phyloP scores from a whole-genome alignment of 208 protist species.

The Acanthamoeba royreba region DNA sequence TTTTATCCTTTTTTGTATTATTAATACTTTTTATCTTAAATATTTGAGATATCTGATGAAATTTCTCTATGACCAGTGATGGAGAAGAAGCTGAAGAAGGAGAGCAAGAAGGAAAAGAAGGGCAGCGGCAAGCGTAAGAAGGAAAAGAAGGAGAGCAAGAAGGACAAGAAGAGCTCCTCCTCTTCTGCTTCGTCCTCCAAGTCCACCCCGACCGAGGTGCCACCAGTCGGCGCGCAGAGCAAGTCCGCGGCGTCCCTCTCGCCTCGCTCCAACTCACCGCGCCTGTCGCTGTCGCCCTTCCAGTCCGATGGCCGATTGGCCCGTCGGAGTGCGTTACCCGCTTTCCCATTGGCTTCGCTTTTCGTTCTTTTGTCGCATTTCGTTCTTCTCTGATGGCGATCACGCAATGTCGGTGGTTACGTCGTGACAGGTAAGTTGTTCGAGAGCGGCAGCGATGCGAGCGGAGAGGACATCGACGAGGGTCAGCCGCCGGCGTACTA shows the following conservation, averaged over 20 bases:
- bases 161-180: not conserved
- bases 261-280: not conserved
- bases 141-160: not conserved
- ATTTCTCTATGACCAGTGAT: not conserved
- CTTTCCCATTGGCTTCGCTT: not conserved
- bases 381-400: not conserved
- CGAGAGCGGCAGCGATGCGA: not conserved
- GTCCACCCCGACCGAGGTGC: not conserved
- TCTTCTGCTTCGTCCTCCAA: not conserved
- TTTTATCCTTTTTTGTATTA: too few relatives aligned
- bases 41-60: not conserved
- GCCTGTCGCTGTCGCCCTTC: not conserved
- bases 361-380: not conserved
- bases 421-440: not conserved
- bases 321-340: not conserved
- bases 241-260: not conserved
- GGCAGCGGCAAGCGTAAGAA: not conserved
- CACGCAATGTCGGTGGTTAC: not conserved
- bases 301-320: not conserved
- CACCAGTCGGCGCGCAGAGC: not conserved
- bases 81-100: not conserved
- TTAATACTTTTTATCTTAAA: not conserved
- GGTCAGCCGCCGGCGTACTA: not conserved
- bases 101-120: not conserved
- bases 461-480: not conserved